Conservation (phyloP, 441 rosid genomes). For the Euphorbia celastroides region DNA sequence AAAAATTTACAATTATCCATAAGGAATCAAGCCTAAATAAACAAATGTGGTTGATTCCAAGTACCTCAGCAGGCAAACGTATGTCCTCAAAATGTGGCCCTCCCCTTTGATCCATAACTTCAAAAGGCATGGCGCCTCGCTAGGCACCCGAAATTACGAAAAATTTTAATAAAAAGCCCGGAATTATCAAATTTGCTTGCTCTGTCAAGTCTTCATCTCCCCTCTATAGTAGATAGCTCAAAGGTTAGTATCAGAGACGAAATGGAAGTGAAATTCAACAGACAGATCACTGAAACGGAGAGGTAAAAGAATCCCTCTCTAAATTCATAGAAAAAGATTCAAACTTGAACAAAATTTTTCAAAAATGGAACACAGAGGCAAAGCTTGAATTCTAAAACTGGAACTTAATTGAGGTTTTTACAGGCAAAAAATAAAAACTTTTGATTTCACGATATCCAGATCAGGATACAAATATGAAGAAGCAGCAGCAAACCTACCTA, state of each 20-base stretch:
- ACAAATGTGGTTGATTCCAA: slow-evolving; percentile 3
- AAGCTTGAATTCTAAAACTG: neutral
- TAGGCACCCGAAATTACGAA: slow-evolving; percentile 14
- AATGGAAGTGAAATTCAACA: neutral
- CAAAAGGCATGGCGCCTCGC: slow-evolving; percentile 48
- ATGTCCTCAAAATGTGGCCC: slow-evolving; percentile 43
- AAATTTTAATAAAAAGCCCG: slow-evolving; percentile 12
- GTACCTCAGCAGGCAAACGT: slow-evolving; percentile 54
- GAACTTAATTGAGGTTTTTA: slow-evolving; percentile 11
- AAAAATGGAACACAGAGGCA: too few relatives aligned
- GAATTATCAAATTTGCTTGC: slow-evolving; percentile 14
- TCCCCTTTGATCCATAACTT: slow-evolving; percentile 61
- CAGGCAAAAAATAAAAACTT: slow-evolving; percentile 10
- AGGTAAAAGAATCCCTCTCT: neutral
- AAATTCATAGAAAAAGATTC: neutral
- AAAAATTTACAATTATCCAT: too few relatives aligned
- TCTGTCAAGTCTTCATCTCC: slow-evolving; percentile 23
- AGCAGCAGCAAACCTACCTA: slow-evolving; percentile 30
- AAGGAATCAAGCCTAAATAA: slow-evolving; percentile 1
- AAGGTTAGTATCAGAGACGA: slow-evolving; percentile 13
- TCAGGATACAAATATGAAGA: slow-evolving; percentile 22
- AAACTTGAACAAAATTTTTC: too few relatives aligned
- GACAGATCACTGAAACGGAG: neutral
- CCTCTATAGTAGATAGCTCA: slow-evolving; percentile 24
- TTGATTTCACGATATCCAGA: slow-evolving; percentile 11